Evolutionary conservation across 2,329 filamentous ascomycete species (phyloP), one percentile per base, ranked within the genome.

Genomic region (Fusarium sp.): DNA sequence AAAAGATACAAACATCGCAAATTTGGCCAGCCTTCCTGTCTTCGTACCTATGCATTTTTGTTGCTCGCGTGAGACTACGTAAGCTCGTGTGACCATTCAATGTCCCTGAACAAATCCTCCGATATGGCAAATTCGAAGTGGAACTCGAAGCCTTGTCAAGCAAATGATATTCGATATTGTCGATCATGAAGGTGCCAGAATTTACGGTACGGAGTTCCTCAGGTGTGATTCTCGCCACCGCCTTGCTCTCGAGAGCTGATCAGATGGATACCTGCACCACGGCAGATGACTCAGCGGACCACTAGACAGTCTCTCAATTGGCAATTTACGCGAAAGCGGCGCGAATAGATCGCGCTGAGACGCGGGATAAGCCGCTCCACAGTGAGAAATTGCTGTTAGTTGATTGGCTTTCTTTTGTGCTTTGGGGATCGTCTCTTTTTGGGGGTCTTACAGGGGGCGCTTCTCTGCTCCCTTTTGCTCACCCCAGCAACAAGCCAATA

Each of bases 261-360:
- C 43, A 48, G 35, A 58, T 51, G 58, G 51, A 42, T 50, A 25
- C 43, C 45, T 49, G 29, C 43, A 49, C 47, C 49, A 42, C 54
- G 52, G 58, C 39, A 46, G 46, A 63, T 71, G 69, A 73, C 59
- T 72, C 62, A 63, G 57, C 52, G 21, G 25, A 35, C 54, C 50
- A 68, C 61, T 64, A 21, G 33, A 17, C 36, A 23, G 40, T n/a
- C 46, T 21, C 21, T 25, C 33, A 61, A 52, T 55, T 31, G 17
- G 27, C 59, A 74, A 70, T 77, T 74, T 71, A 76, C 76, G 71
- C 76, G 76, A 77, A 74, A 66, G 35, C 43, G 55, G 62, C 73
- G 69, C 76, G 74, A 64, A 52, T 50, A 41, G 60, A 63, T 67
- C 69, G 70, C 65, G 72, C 29, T 59, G 43, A 48, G 31, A 58